phyloP scores from a whole-genome alignment of 2,329 filamentous ascomycete species.

The Calycina herbarum region DNA sequence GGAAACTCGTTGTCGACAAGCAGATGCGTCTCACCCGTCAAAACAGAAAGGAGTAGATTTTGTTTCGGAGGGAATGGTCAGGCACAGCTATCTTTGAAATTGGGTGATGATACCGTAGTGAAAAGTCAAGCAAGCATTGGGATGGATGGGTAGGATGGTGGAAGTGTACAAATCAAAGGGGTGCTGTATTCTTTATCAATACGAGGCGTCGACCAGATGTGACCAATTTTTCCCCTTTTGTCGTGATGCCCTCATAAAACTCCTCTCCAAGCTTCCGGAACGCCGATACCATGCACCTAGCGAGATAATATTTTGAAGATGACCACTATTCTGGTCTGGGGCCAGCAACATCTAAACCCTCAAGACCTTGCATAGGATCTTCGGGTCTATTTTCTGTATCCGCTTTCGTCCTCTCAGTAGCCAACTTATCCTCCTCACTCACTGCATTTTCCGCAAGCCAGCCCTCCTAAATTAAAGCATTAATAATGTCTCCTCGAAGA shows the following conservation, averaged over 20 bases:
- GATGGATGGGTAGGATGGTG: slow-evolving; percentile 10
- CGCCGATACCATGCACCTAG: slow-evolving; percentile 24
- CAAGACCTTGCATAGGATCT: slow-evolving; percentile 94
- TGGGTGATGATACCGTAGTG: not conserved
- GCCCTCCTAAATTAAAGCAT: slow-evolving; percentile 65
- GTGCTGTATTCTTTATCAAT: slow-evolving; percentile 26
- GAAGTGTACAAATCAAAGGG: slow-evolving; percentile 29
- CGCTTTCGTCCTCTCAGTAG: slow-evolving; percentile 54
- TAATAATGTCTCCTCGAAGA: slow-evolving; percentile 10
- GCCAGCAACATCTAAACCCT: slow-evolving; percentile 90
- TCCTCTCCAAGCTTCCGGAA: slow-evolving; percentile 13
- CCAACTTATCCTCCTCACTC: slow-evolving; percentile 72
- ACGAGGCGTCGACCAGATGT: slow-evolving; percentile 13
- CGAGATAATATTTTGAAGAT: not conserved
- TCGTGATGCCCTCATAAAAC: not conserved
- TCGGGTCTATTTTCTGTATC: slow-evolving; percentile 56
- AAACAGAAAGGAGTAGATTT: slow-evolving; percentile 40
- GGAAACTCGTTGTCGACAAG: slow-evolving; percentile 87
- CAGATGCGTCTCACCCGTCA: slow-evolving; percentile 84
- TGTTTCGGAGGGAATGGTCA: not conserved
- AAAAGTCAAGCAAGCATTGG: not conserved
- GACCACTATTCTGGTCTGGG: slow-evolving; percentile 69
- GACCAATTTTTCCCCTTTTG: not conserved
- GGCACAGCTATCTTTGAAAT: not conserved
- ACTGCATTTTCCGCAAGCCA: slow-evolving; percentile 89